phyloP scores from a whole-genome alignment of 768 basidiomycete species.

The Clitopilus passeckerianus region DNA sequence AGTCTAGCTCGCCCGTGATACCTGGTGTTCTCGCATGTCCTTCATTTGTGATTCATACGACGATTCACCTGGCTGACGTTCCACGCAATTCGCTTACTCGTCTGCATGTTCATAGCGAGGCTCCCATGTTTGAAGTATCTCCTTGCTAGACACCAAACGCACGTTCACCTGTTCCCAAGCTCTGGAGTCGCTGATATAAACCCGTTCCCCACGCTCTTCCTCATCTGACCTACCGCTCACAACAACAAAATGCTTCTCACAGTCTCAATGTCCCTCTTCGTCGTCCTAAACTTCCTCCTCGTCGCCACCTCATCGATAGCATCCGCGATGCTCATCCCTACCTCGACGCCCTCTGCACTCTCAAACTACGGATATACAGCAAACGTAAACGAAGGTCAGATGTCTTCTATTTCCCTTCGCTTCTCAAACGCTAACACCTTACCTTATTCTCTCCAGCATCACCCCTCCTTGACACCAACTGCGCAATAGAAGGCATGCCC shows the following conservation, averaged over 20 bases:
- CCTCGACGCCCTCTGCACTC: neutral
- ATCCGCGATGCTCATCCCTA: neutral
- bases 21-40: no score
- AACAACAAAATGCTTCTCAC: neutral
- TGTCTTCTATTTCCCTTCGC: neutral
- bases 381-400: neutral
- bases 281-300: neutral
- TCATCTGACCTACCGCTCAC: neutral
- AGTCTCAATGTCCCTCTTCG: neutral
- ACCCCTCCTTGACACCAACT: neutral
- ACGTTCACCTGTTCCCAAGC: no score
- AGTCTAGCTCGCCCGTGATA: no score
- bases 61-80: no score
- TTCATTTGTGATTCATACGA: no score
- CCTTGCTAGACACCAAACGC: no score
- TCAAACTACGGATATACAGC: neutral
- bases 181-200: no score
- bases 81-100: no score
- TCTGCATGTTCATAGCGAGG: no score
- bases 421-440: neutral
- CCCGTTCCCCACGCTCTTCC: neutral
- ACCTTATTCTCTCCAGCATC: neutral
- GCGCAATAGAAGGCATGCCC: neutral
- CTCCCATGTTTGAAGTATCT: no score
- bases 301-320: neutral